Evolutionary conservation across 2,329 filamentous ascomycete species (phyloP), one percentile per base, ranked within the genome.

Genomic region (Paraphaeosphaeria sporulosa): DNA sequence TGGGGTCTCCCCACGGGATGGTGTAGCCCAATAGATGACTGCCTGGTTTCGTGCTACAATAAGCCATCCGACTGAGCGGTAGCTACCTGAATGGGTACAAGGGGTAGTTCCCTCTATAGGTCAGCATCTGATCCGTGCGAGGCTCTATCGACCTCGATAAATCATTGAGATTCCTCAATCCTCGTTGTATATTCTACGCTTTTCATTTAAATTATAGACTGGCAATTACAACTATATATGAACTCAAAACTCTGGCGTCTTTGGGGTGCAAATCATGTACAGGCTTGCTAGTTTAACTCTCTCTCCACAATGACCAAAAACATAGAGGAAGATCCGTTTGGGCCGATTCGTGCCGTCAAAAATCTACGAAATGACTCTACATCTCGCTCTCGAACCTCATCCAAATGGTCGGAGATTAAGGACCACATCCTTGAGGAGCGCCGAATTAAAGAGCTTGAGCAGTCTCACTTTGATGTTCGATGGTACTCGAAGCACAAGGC

Each of bases 351-450:
- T 38, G 53, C 36, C 8, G 44, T 55, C n/a, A 55, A 48, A n/a
- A 38, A 55, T 13, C 13, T 55, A 12, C 48, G 48, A 42, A 55
- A 48, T n/a, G 42, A 55, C 44, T 55, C 53, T n/a, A 36, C 53
- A 9, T 47, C 53, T 34, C 36, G 51, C n/a, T 47, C 27, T 12
- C 42, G 32, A 38, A 36, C 19, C 42, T 48, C 42, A 1, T 30
- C 53, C 21, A 47, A 47, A 48, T 55, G 53, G 42, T 55, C 43
- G 1, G 53, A 55, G n/a, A 48, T 47, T 30, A 48, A 47, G 23
- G 53, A 55, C 23, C 21, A 34, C 4, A 30, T 55, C 30, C 44
- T 55, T 12, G 53, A 55, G n/a, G 42, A 55, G 30, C 42, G 42
- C n/a, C 53, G 53, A n/a, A 47, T 55, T 13, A 47, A 48, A 43